Conservation (phyloP, 371 early-diverging fungal genomes). For the Rhizopus arrhizus region DNA sequence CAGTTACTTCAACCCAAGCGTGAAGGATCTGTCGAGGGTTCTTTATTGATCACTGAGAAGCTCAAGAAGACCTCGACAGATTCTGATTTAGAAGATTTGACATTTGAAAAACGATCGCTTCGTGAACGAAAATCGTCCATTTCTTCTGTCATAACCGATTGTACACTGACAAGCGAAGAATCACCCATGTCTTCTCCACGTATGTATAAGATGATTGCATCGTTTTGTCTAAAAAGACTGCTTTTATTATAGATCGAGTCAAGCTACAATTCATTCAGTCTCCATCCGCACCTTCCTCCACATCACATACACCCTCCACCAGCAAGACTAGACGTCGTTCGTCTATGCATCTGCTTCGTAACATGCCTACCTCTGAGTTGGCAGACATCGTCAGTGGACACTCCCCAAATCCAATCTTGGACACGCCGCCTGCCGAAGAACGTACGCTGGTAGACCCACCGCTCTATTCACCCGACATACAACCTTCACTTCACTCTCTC, state of each 20-base stretch:
- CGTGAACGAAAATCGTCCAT: slow-evolving; percentile 34
- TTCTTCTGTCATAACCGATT: slow-evolving; percentile 36
- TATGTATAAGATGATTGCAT: slow-evolving; percentile 8
- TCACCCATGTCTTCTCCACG: slow-evolving; percentile 29
- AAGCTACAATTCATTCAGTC: slow-evolving; percentile 8
- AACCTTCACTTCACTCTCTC: slow-evolving; percentile 36
- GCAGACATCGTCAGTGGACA: slow-evolving; percentile 35
- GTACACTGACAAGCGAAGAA: slow-evolving; percentile 32
- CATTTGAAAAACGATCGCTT: neutral
- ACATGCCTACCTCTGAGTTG: slow-evolving; percentile 38
- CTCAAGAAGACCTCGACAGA: slow-evolving; percentile 9
- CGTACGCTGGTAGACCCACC: neutral
- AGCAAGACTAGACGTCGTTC: slow-evolving; percentile 28
- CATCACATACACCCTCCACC: slow-evolving; percentile 6
- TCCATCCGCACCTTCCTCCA: slow-evolving; percentile 15
- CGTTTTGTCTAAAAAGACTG: too few species aligned
- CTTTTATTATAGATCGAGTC: slow-evolving; percentile 13
- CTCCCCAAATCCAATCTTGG: slow-evolving; percentile 33
- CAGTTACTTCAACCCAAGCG: slow-evolving; percentile 17
- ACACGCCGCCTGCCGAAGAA: slow-evolving; percentile 21
- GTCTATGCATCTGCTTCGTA: slow-evolving; percentile 35
- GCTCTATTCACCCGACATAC: slow-evolving; percentile 8
- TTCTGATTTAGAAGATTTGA: slow-evolving; percentile 22
- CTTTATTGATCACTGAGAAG: neutral
- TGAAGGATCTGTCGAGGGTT: slow-evolving; percentile 20